A percentile compares a stretch with the other conserved stretches of the same genome.
Conservation (phyloP, 2,329 filamentous ascomycete genomes). For the Neurospora sp. region DNA sequence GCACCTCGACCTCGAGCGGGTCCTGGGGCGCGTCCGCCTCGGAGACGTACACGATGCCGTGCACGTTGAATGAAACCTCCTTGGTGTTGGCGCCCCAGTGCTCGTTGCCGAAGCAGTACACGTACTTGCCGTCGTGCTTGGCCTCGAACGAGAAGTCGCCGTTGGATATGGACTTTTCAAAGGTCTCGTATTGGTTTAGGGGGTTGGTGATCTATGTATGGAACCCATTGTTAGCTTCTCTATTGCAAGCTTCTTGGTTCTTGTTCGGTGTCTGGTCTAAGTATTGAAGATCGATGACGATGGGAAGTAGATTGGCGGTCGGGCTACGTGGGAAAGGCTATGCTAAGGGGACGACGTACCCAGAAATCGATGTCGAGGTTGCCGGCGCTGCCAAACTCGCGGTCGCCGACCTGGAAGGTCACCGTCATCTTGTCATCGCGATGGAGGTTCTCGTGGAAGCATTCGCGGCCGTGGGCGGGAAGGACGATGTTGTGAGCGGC, state of each 20-base stretch:
- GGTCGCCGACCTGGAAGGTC: slow-evolving; percentile 93
- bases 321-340: not conserved
- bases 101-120: slow-evolving; percentile 99
- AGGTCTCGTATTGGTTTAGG: slow-evolving; percentile 61
- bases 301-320: not conserved
- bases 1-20: slow-evolving; percentile 85
- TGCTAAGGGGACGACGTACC: slow-evolving; percentile 45
- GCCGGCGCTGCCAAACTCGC: slow-evolving; percentile 88
- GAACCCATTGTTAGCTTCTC: not conserved
- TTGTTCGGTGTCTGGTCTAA: not conserved
- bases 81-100: slow-evolving; percentile 94
- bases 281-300: not conserved
- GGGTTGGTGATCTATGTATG: slow-evolving; percentile 65
- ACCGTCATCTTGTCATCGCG: slow-evolving; percentile 97
- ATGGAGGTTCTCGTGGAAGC: slow-evolving; percentile 91
- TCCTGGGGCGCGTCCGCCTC: slow-evolving; percentile 78
- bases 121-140: slow-evolving; percentile 74
- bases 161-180: slow-evolving; percentile 72
- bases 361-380: slow-evolving; percentile 97
- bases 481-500: slow-evolving; percentile 93
- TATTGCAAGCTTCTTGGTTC: not conserved
- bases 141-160: slow-evolving; percentile 92
- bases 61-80: slow-evolving; percentile 98
- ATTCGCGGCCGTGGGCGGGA: slow-evolving; percentile 86
- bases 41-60: slow-evolving; percentile 94